Base-by-base conservation (phyloP, 2,329 filamentous ascomycete species). In the Calycina marina region DNA sequence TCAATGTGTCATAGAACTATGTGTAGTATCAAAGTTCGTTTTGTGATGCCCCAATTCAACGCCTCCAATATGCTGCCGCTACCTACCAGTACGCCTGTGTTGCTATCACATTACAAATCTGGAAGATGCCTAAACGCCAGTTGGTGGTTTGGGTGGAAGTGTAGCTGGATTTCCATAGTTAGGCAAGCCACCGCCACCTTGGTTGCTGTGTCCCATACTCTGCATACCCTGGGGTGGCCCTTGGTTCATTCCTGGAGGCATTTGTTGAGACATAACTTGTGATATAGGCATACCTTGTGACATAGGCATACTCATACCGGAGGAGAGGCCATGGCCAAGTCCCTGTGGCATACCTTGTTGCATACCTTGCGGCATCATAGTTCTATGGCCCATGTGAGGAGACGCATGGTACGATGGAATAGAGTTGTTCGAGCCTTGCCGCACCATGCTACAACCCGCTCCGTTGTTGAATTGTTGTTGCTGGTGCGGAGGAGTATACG, bases 91-190 rank as follows among this genome's bases (percentile, higher is more conserved):
- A 53, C 51, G 51, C 51, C 51, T 46, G 36, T 34, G 36, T 40
- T 37, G 42, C 46, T 34, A 46, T 45, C 40, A 47, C 44, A 47
- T 40, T 41, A 45, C 35, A 34, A 25, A 18, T 31, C 32, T 14
- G 30, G 33, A 34, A 36, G 15, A n/a, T n/a, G n/a, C 24, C 22
- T 47, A 54, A 45, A 49, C 41, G 31, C 49, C 49, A 28, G 64
- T 61, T 25, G 66, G 65, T 20, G 67, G 67, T 44, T 69, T 70
- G 6, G 65, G 59, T 28, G 67, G 67, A 26, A 71, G 53, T 31
- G 65, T 63, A 11, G 65, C 54, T 4, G 65, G 62, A 18, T 65
- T 63, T 17, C 65, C 66, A 52, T 63, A 70, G 42, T 69, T 69
- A n/a, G 65, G 62, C 32, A 69, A 63, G 42, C 60, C 63, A 46